Conservation (phyloP, 1,284 basidiomycete genomes). For the Cronartium quercuum region DNA sequence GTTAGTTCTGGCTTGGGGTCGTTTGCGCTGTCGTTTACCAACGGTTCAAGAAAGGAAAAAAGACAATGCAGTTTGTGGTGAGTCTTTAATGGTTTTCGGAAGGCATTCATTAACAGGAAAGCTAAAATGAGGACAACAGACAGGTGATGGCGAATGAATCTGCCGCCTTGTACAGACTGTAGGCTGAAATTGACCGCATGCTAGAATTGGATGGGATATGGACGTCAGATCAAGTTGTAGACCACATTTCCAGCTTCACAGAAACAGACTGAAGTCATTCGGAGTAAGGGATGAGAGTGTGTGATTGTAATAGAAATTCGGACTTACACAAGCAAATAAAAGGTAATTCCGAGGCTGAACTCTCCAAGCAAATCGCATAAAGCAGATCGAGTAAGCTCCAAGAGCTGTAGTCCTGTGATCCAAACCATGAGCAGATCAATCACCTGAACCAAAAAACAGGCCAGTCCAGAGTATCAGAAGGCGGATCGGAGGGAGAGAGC, state of each 20-base stretch:
- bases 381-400: slow-evolving; percentile 78
- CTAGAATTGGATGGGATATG: not conserved
- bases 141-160: slow-evolving; percentile 27
- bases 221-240: not conserved
- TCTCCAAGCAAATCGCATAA: slow-evolving; percentile 94
- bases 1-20: not conserved
- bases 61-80: not conserved
- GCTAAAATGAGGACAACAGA: slow-evolving; percentile 6
- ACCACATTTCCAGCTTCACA: not conserved
- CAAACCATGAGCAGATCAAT: not conserved
- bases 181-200: slow-evolving; percentile 36
- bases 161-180: slow-evolving; percentile 31
- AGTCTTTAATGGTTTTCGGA: not conserved
- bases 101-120: too few species aligned
- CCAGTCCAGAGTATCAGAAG: not conserved
- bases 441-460: too few species aligned
- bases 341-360: slow-evolving; percentile 83
- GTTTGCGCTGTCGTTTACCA: too few species aligned
- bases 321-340: slow-evolving; percentile 66
- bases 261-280: not conserved
- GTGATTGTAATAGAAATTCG: not conserved
- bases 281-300: not conserved
- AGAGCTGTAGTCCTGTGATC: slow-evolving; percentile 64
- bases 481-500: not conserved
- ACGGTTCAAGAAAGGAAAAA: not conserved